These are phyloP conservation scores for Neolentinus lepideus DNA, from an alignment of 1,284 basidiomycete genomes.

Conservation along the genomic window DNA sequence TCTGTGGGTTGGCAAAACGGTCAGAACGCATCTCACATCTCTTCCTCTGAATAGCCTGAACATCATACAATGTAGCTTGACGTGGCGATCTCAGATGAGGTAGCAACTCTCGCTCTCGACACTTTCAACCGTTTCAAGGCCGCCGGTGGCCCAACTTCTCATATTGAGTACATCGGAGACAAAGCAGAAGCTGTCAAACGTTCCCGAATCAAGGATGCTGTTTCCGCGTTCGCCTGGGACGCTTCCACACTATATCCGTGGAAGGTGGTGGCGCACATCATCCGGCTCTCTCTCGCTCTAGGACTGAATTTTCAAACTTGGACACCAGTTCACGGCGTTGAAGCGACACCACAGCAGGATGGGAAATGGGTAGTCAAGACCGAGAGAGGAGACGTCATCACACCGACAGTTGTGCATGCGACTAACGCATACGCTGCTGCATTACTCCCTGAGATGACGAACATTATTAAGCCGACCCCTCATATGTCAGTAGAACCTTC, in stretches of 20 bases:
- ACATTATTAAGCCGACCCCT: conserved; percentile 44
- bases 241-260: conserved; percentile 17
- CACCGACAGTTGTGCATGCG: conserved; percentile 66
- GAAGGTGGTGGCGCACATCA: conserved; percentile 17
- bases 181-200: conserved; percentile 15
- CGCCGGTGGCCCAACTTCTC: conserved; percentile 14
- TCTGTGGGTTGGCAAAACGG: conserved; percentile 16
- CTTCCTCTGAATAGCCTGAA: background rate
- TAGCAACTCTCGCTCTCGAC: conserved; percentile 2
- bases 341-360: background rate
- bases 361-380: conserved; percentile 31
- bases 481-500: conserved; percentile 64
- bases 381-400: conserved; percentile 41
- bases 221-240: conserved; percentile 13
- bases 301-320: conserved; percentile 16
- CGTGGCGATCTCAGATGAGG: conserved; percentile 13
- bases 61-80: conserved; percentile 9
- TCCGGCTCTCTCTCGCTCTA: conserved; percentile 11
- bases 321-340: conserved; percentile 11
- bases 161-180: conserved; percentile 14
- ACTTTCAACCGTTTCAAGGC: conserved; percentile 12
- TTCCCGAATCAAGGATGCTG: conserved; percentile 16
- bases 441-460: conserved; percentile 42
- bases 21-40: conserved; percentile 3
- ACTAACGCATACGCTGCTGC: conserved; percentile 74